These are phyloP conservation scores for Diplocarpon rosae DNA, from an alignment of 2,329 filamentous ascomycete species.

Conservation along the genomic window DNA sequence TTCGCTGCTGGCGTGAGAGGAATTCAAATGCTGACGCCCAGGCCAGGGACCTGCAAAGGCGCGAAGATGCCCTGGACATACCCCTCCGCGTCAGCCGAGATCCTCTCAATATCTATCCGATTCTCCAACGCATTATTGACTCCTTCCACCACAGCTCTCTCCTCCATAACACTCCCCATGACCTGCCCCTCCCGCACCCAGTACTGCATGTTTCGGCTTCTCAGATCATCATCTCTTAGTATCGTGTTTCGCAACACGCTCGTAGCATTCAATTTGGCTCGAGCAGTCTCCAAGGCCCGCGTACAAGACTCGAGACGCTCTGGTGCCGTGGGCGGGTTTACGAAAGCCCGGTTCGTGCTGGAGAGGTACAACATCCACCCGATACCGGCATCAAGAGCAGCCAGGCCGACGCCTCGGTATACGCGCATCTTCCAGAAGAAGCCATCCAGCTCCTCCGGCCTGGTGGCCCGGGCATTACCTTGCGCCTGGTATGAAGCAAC, in stretches of 20 bases:
- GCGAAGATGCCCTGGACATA: conserved; percentile 39
- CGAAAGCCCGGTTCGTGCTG: conserved; percentile 69
- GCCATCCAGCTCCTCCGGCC: conserved; percentile 52
- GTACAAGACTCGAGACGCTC: conserved; percentile 55
- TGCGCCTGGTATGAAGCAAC: conserved; percentile 55
- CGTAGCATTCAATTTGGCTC: conserved; percentile 59
- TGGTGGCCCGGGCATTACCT: conserved; percentile 49
- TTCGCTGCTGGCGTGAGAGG: too few species aligned
- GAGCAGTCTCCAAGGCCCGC: conserved; percentile 44
- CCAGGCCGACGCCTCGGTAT: conserved; percentile 53
- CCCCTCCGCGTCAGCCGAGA: conserved; percentile 52
- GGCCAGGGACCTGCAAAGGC: conserved; percentile 4
- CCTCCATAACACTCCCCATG: conserved; percentile 67
- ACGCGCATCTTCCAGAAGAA: conserved; percentile 61
- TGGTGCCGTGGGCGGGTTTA: conserved; percentile 45
- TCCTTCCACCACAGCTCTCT: conserved; percentile 61
- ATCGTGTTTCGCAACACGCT: conserved; percentile 73
- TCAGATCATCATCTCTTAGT: conserved; percentile 59
- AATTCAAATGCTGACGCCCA: neutral
- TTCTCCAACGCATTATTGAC: conserved; percentile 56
- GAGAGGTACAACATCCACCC: conserved; percentile 62
- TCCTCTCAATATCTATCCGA: conserved; percentile 49
- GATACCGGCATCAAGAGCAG: conserved; percentile 50
- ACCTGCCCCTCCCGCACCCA: conserved; percentile 69
- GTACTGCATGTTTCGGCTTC: conserved; percentile 56